Evolutionary conservation across 2,329 filamentous ascomycete genomes (phyloP), one percentile per base, ranked within the genome.

Genomic region (Podosphaera fusca): DNA sequence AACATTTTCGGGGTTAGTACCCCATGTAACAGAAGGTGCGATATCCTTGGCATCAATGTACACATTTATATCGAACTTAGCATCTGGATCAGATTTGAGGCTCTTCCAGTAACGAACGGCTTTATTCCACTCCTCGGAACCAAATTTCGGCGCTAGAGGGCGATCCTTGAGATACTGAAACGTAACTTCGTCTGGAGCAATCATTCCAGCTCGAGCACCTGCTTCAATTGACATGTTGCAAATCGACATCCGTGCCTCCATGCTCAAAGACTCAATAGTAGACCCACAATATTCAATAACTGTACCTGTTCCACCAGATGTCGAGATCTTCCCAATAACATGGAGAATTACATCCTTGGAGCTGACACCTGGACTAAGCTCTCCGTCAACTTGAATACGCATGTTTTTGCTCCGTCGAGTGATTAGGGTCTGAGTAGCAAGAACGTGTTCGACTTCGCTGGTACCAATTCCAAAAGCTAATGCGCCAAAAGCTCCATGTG

Each of bases 141-240:
- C 87, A 62, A 78, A 79, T 70, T 85, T 85, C 64, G 92, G 92
- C 14, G 90, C 89, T 63, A 98, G 74, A 45, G 92, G 92, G 61
- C 84, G 81, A 64, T 84, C 87, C 75, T 92, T 92, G 66, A 98
- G 84, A 69, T 96, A 98, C 63, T 94, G 87, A 64, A 95, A 95
- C 34, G 92, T 96, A 58, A 75, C 85, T 67, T 95, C 84, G 67
- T 98, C 92, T 4, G 92, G 92, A 8, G 92, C 92, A 59, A 98
- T 83, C 88, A 98, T 94, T 63, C 92, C 92, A 59, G 90, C 90
- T 72, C 92, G 80, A 53, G 92, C 92, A 71, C 92, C 92, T 63
- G 78, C 92, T 75, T 98, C 92, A 64, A 96, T 95, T 12, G 89
- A 88, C 92, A 96, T 96, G 75, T 98, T 98, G 75, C 92, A 96